Evolutionary conservation across 1,284 basidiomycete genomes (phyloP).

Genomic region (Moesziomyces sp.): DNA sequence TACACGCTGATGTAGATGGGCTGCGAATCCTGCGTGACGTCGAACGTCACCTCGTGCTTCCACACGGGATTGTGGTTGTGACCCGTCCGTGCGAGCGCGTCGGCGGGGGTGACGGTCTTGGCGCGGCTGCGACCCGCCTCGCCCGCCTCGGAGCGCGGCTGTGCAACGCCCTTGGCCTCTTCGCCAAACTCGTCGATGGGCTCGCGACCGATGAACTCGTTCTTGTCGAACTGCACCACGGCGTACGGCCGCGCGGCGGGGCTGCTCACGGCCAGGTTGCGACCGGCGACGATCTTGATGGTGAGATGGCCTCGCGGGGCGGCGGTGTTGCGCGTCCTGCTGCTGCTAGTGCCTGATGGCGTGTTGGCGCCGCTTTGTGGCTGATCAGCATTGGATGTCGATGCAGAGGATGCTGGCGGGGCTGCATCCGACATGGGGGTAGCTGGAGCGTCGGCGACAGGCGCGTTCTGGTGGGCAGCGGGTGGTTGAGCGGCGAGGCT

Average conservation of each 20-base stretch:
- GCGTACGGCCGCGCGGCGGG: constrained; percentile 83
- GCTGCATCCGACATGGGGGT: constrained; percentile 11
- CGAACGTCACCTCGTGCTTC: constrained; percentile 94
- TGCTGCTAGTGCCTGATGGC: constrained; percentile 6
- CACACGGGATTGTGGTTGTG: constrained; percentile 88
- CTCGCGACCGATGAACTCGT: constrained; percentile 94
- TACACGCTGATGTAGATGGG: constrained; percentile 89
- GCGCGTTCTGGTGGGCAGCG: not conserved
- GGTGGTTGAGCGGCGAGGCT: constrained; percentile 8
- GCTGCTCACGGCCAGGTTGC: constrained; percentile 74
- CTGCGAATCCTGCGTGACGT: constrained; percentile 92
- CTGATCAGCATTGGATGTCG: constrained; percentile 3
- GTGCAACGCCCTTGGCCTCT: constrained; percentile 83
- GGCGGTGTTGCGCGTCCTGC: constrained; percentile 56
- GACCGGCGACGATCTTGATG: constrained; percentile 92
- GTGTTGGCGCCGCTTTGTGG: constrained; percentile 5
- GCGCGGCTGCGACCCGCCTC: constrained; percentile 73
- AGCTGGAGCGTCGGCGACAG: not conserved
- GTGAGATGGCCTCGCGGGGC: constrained; percentile 81
- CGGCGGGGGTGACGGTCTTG: constrained; percentile 51
- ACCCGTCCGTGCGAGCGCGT: constrained; percentile 30
- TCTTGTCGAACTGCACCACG: constrained; percentile 98
- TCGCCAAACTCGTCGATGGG: constrained; percentile 85
- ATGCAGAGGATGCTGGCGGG: constrained; percentile 8
- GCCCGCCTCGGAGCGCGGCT: constrained; percentile 73